A percentile compares a stretch with the other conserved stretches of the same genome.
These are phyloP conservation scores for Spencermartinsiella europaea DNA, from an alignment of 805 yeast species.

Conservation along the genomic window DNA sequence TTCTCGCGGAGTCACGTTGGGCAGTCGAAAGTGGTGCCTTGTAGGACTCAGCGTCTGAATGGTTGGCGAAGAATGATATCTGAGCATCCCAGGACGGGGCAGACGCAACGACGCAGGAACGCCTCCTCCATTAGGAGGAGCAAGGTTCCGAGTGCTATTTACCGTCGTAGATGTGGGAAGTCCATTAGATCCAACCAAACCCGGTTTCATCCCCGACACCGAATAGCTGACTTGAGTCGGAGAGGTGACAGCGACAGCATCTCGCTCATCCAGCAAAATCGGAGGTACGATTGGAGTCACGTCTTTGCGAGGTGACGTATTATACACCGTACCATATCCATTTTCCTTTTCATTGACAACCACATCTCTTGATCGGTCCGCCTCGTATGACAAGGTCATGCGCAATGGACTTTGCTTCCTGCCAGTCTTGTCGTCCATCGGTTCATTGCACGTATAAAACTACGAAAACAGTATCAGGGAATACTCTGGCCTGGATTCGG, in stretches of 20 bases:
- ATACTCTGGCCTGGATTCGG: not conserved
- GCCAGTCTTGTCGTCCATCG: not conserved
- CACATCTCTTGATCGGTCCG: no score
- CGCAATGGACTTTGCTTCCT: not conserved
- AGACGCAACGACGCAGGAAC: not conserved
- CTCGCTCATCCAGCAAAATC: no score
- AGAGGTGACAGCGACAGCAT: no score
- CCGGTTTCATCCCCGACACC: no score
- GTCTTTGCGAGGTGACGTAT: no score
- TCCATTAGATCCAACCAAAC: no score
- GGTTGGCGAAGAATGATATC: slow-evolving; percentile 33
- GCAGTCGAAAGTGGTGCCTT: slow-evolving; percentile 33
- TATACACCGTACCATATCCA: no score
- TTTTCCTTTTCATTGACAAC: no score
- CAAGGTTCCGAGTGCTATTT: not conserved
- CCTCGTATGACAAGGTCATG: not conserved
- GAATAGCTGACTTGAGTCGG: no score
- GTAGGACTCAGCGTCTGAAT: slow-evolving; percentile 29
- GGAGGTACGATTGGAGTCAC: no score
- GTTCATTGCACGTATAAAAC: not conserved
- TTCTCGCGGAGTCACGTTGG: slow-evolving; percentile 29
- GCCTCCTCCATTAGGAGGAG: not conserved
- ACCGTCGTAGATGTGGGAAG: not conserved
- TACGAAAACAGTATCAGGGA: not conserved
- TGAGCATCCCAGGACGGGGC: slow-evolving; percentile 28